A percentile compares a stretch with the other conserved stretches of the same genome.
Evolutionary conservation across 805 yeast genomes (phyloP).

Genomic region (Maudiozyma turicensis): DNA sequence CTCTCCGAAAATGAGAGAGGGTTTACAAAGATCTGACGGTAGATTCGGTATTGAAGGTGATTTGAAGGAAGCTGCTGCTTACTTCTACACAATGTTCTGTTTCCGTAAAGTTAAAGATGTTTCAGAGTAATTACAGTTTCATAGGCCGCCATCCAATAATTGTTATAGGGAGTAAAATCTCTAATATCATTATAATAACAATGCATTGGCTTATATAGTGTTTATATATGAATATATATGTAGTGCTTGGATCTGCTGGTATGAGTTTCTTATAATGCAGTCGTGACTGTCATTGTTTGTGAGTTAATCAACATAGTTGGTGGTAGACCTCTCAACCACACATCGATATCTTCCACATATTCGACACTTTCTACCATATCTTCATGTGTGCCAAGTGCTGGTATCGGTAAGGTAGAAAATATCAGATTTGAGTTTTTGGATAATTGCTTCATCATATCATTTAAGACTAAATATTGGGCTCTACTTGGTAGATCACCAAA

Average conservation of each 20-base stretch:
- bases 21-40: constrained; percentile 70
- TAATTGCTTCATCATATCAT: constrained; percentile 65
- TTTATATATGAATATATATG: background rate
- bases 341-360: constrained; percentile 63
- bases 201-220: too few relatives aligned
- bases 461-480: constrained; percentile 82
- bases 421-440: constrained; percentile 62
- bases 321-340: constrained; percentile 77
- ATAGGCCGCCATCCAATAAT: too few relatives aligned
- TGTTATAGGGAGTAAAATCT: too few relatives aligned
- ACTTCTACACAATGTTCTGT: constrained; percentile 77
- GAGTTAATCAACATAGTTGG: constrained; percentile 79
- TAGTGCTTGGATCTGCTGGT: background rate
- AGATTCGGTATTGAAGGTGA: constrained; percentile 79
- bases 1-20: constrained; percentile 53
- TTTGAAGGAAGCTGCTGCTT: constrained; percentile 78
- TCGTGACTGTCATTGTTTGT: constrained; percentile 92
- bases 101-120: constrained; percentile 49
- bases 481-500: constrained; percentile 86
- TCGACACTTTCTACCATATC: constrained; percentile 59
- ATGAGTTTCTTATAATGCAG: constrained; percentile 50
- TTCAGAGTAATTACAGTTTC: background rate
- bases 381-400: constrained; percentile 71
- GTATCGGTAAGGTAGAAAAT: constrained; percentile 86
- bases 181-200: too few relatives aligned